Evolutionary conservation across 345 rosid species (phyloP).

Genomic region (Eucalyptus tenuipes): DNA sequence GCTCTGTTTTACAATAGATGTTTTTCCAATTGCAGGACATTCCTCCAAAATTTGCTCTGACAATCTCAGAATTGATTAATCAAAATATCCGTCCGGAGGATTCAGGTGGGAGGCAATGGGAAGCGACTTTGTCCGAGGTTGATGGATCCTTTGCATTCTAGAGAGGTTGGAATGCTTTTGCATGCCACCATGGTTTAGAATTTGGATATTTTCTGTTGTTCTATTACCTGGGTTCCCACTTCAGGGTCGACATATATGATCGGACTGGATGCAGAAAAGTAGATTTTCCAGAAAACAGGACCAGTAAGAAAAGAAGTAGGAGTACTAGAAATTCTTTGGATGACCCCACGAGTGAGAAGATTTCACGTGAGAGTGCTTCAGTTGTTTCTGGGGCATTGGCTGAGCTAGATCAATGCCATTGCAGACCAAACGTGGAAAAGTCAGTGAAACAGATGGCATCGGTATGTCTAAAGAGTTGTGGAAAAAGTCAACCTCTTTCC

Average conservation of each 20-base stretch:
- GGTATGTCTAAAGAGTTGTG: not conserved
- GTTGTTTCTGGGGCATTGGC: not conserved
- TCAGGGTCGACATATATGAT: constrained; percentile 16
- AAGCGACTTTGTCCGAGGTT: not conserved
- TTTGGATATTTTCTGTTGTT: constrained; percentile 23
- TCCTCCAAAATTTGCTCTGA: constrained; percentile 23
- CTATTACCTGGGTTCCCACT: constrained; percentile 8
- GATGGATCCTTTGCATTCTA: constrained; percentile 9
- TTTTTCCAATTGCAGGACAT: constrained; percentile 8
- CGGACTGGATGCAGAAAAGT: constrained; percentile 14
- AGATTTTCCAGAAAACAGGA: not conserved
- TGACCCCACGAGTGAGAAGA: not conserved
- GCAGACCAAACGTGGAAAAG: not conserved
- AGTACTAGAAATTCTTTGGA: not conserved
- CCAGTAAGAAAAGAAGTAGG: not conserved
- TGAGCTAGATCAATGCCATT: not conserved
- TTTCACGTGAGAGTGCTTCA: not conserved
- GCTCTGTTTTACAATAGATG: not conserved
- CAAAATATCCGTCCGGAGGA: constrained; percentile 9
- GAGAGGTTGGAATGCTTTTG: constrained; percentile 23
- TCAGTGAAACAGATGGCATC: not conserved
- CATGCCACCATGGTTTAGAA: constrained; percentile 8
- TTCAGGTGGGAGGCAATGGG: constrained; percentile 4
- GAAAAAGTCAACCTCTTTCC: not conserved
- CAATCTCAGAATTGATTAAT: not conserved